Percentiles rank a stretch among this genome's conserved stretches.
Evolutionary conservation across 31 red algal species (phyloP).

Genomic region (Asparagopsis taxiformis): DNA sequence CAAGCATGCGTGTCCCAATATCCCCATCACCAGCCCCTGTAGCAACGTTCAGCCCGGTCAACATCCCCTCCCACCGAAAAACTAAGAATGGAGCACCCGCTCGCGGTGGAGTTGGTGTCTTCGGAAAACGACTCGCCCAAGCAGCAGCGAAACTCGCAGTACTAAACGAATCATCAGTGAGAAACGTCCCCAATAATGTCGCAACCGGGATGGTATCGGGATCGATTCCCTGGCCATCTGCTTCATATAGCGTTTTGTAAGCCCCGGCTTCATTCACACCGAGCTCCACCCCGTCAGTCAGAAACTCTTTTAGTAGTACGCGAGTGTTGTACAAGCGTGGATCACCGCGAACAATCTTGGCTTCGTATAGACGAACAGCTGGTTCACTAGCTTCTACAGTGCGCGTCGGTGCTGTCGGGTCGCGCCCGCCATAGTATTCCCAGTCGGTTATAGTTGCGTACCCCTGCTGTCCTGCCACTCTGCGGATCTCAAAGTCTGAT

Average conservation of each 20-base stretch:
- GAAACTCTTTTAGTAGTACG: slow-evolving; percentile 84
- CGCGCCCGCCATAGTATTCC: slow-evolving; percentile 67
- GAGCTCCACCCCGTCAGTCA: slow-evolving; percentile 52
- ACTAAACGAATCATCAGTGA: slow-evolving; percentile 62
- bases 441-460: slow-evolving; percentile 79
- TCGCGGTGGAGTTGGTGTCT: slow-evolving; percentile 42
- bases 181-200: slow-evolving; percentile 69
- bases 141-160: slow-evolving; percentile 28
- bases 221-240: slow-evolving; percentile 10
- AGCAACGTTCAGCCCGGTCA: slow-evolving; percentile 31
- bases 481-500: slow-evolving; percentile 78
- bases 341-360: slow-evolving; percentile 18
- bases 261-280: slow-evolving; percentile 71
- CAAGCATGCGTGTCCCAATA: slow-evolving; percentile 30
- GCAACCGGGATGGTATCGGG: slow-evolving; percentile 59
- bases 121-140: slow-evolving; percentile 68
- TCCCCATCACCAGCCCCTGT: slow-evolving; percentile 15
- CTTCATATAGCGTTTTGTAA: slow-evolving; percentile 59
- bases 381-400: slow-evolving; percentile 50
- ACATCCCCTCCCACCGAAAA: slow-evolving; percentile 80
- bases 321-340: slow-evolving; percentile 59
- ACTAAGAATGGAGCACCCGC: slow-evolving; percentile 71
- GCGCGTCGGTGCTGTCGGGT: slow-evolving; percentile 62
- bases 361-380: slow-evolving; percentile 73
- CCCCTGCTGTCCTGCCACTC: slow-evolving; percentile 60